Evolutionary conservation across 495 filamentous ascomycete species (phyloP), one percentile per base, ranked within the genome.

Genomic region (Penicillium waksmanii): DNA sequence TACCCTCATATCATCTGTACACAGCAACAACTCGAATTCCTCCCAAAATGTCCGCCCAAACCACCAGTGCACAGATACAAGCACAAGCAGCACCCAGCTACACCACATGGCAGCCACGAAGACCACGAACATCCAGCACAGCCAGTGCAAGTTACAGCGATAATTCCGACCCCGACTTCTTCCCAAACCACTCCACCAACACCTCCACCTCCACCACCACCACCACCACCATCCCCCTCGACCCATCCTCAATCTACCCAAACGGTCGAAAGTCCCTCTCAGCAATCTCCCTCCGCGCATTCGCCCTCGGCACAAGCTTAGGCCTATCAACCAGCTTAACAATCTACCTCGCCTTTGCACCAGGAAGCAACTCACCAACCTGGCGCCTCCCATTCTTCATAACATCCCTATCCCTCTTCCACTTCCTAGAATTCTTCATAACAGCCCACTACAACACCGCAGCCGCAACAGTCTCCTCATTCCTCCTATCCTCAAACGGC

Each of bases 391-490:
- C 92, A 17, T 88, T 92, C 80, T 96, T 98, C 78, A 63, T 93
- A 67, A 75, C 81, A 48, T 73, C 85, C 25, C 86, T 98, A 55
- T 85, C 87, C 15, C 68, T 89, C 55, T 97, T 97, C 82, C 95
- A 98, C 75, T 96, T 96, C 77, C 88, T 98, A 73, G 95, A 98
- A 75, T 98, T 90, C 81, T 94, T 83, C 78, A 88, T 85, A 50
- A 97, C 94, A 0, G 95, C 95, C 25, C 75, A 74, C 21, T 90
- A 89, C 75, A 98, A 97, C 76, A 90, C 92, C 0, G 72, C 77
- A 36, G 74, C 81, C n/a, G 92, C 92, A 6, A 80, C 81, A 6
- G 75, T 91, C 17, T 79, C 79, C 56, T 87, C 92, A 8, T 98
- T 96, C 74, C 83, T 98, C 1, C 82, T 98, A 8, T 87, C 84